phyloP scores from a whole-genome alignment of 148 eudicot species.

The Amaranthus cruentus region DNA sequence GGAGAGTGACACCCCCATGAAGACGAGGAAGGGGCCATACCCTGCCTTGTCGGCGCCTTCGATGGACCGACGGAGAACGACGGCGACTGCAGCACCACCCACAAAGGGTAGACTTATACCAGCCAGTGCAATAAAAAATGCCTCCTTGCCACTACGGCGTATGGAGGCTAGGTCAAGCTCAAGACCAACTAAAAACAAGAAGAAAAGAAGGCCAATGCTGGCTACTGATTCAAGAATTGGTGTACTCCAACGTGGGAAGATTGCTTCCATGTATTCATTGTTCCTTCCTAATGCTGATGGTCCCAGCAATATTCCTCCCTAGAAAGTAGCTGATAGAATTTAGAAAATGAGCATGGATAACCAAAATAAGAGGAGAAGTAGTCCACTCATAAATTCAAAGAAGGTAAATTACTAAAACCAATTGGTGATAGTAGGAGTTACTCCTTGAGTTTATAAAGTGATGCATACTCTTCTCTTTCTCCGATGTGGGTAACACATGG shows the following conservation, averaged over 20 bases:
- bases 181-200: constrained; percentile 45
- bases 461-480: too few species aligned
- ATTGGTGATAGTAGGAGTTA: too few species aligned
- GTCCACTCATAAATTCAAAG: too few species aligned
- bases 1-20: constrained; percentile 51
- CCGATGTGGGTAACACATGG: too few species aligned
- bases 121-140: constrained; percentile 35
- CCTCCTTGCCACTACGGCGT: constrained; percentile 31
- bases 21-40: constrained; percentile 34
- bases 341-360: too few species aligned
- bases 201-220: constrained; percentile 46
- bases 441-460: too few species aligned
- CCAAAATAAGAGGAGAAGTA: too few species aligned
- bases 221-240: constrained; percentile 49
- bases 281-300: constrained; percentile 49
- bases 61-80: constrained; percentile 21
- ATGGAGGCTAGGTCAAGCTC: constrained; percentile 43
- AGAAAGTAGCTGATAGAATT: too few species aligned
- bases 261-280: constrained; percentile 14
- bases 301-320: constrained; percentile 58
- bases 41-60: constrained; percentile 17
- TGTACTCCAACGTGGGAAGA: constrained; percentile 42
- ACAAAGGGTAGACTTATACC: constrained; percentile 46
- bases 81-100: constrained; percentile 30
- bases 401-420: too few species aligned